These are phyloP conservation scores for Fraxinus albicans DNA, from an alignment of 305 asterid genomes.

Conservation along the genomic window DNA sequence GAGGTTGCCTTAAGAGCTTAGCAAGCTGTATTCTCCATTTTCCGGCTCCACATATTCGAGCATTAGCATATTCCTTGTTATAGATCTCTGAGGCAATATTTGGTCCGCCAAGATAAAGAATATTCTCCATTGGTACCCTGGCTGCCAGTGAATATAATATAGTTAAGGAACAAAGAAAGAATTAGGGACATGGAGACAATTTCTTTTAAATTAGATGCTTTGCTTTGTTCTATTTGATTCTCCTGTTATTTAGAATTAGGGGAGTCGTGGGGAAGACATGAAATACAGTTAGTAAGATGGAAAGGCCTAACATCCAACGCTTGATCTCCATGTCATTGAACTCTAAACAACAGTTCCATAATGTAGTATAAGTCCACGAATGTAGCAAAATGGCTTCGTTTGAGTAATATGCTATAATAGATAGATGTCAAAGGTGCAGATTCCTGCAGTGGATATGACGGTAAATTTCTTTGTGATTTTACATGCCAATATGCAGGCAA, in stretches of 20 bases:
- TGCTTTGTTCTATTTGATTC: not conserved
- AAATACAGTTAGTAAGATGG: not conserved
- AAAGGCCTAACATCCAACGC: not conserved
- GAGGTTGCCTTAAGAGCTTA: slow-evolving; percentile 78
- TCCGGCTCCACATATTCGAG: slow-evolving; percentile 79
- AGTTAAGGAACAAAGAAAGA: slow-evolving; percentile 7
- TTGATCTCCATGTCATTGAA: not conserved
- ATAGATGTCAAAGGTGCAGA: not conserved
- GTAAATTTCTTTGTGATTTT: not conserved
- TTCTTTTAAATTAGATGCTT: not conserved
- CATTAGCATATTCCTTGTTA: slow-evolving; percentile 85
- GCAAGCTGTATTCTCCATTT: slow-evolving; percentile 84
- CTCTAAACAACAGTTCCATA: not conserved
- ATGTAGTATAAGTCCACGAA: not conserved
- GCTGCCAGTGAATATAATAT: slow-evolving; percentile 40
- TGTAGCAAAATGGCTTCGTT: not conserved
- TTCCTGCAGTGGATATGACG: not conserved
- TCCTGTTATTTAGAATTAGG: not conserved
- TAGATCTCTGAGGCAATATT: slow-evolving; percentile 91
- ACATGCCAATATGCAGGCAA: not conserved
- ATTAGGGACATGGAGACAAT: not conserved
- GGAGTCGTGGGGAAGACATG: not conserved
- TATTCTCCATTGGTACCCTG: slow-evolving; percentile 69
- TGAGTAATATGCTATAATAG: not conserved
- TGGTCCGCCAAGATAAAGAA: slow-evolving; percentile 86